Percentiles rank a stretch among this genome's conserved stretches.
Conservation (phyloP, 805 yeast species). For the Barnettozyma californica region DNA sequence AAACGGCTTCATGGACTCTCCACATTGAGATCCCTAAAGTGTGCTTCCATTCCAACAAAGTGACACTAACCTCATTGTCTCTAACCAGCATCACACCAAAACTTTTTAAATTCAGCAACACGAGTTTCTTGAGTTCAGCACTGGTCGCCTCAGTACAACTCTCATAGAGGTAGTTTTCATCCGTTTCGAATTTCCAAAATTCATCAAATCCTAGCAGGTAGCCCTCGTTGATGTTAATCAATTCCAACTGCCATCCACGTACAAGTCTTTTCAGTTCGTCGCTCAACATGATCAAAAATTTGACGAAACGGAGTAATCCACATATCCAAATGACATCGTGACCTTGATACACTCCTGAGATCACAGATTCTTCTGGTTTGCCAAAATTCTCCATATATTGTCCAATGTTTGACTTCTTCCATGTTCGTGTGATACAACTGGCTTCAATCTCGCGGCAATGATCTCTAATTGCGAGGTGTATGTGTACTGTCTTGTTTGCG, state of each 20-base stretch:
- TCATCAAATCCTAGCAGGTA: neutral
- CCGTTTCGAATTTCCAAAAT: neutral
- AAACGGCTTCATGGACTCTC: neutral
- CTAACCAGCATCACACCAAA: neutral
- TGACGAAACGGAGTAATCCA: neutral
- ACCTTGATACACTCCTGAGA: neutral
- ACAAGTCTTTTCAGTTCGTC: conserved; percentile 1
- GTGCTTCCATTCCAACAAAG: neutral
- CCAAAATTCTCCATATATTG: neutral
- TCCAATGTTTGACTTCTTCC: neutral
- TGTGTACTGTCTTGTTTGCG: conserved; percentile 1
- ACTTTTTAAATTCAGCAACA: neutral
- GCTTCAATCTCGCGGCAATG: neutral
- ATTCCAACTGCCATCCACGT: neutral
- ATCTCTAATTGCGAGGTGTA: neutral
- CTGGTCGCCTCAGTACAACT: neutral
- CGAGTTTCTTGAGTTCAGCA: neutral
- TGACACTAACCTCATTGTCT: neutral
- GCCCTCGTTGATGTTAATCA: neutral
- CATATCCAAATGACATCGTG: neutral
- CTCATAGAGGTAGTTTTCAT: neutral
- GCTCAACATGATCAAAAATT: conserved; percentile 1
- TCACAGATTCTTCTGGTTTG: neutral
- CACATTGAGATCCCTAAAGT: neutral
- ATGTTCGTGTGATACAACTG: neutral